Base-by-base conservation (phyloP, 768 basidiomycete genomes). In the Hirschioporus abietinus region DNA sequence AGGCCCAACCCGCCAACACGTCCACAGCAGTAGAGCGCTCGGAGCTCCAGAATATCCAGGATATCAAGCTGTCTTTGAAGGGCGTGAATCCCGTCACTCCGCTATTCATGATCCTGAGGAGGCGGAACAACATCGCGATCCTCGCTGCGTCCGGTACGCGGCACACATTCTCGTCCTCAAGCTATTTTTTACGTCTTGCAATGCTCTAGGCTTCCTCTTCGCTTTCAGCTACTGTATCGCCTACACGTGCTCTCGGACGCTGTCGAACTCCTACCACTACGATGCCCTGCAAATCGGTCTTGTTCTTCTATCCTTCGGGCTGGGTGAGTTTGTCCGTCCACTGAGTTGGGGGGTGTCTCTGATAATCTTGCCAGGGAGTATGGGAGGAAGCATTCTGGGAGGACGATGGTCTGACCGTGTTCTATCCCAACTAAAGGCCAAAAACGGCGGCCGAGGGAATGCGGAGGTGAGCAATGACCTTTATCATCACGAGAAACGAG, bases 21-120 rank as follows among this genome's bases (percentile, higher is more conserved):
- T 69, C 65, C 69, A 67, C 62, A 60, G 68, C 60, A 59, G 68
- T 66, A 59, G 59, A 63, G 35, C 25, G 69, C 64, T 27, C 63
- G 67, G 52, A 64, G 63, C 35, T 35, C 62, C 63, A 61, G 34
- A 18, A 35, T 8, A 66, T 70, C 5, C 74, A 67, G 25, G 75
- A 78, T 27, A 72, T 90, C 60, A 85, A 80, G 68, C 76, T 92
- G 36, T 83, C 88, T 7, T 68, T 93, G 4, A 81, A 75, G 66
- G 92, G 94, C 70, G 80, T 94, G n/a, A 93, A 92, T 72, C 91
- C 92, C 0, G 72, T 91, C 63, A 82, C 81, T 61, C 89, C 90
- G 0, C 82, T 93, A 62, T 74, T 77, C 64, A 73, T 80, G 34
- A 84, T 93, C 26, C 68, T 93, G 25, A 79, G 81, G 18, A 80